phyloP scores from a whole-genome alignment of 805 yeast species.

The Metschnikowia chrysomelidarum region DNA sequence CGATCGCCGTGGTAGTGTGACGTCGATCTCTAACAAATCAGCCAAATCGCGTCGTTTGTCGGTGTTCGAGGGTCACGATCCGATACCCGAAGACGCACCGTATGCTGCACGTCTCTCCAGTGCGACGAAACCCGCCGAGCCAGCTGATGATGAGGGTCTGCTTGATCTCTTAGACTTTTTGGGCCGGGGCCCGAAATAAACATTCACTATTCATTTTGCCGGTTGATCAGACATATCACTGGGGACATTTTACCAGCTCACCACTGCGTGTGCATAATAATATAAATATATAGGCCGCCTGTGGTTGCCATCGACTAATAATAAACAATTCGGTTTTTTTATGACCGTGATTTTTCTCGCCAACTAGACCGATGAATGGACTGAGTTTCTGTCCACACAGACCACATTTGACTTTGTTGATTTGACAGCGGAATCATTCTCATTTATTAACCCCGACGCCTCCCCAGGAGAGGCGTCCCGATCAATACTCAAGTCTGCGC shows the following conservation, averaged over 20 bases:
- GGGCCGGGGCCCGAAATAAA: slow-evolving; percentile 30
- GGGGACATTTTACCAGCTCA: too few relatives aligned
- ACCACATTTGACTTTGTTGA: too few relatives aligned
- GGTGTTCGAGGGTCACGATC: slow-evolving; percentile 13
- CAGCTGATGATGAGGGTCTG: slow-evolving; percentile 25
- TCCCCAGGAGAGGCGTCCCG: slow-evolving; percentile 12
- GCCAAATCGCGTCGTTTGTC: slow-evolving; percentile 16
- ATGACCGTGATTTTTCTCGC: too few relatives aligned
- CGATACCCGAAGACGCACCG: slow-evolving; percentile 17
- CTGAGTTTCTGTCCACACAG: too few relatives aligned
- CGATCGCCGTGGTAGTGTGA: slow-evolving; percentile 15
- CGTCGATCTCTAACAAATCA: slow-evolving; percentile 16
- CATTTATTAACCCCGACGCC: slow-evolving; percentile 6
- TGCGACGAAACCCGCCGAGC: neutral
- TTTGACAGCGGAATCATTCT: slow-evolving; percentile 3
- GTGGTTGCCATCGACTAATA: too few relatives aligned
- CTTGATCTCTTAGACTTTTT: slow-evolving; percentile 49
- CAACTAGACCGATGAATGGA: too few relatives aligned
- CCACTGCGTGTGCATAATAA: too few relatives aligned
- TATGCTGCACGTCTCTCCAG: slow-evolving; percentile 5
- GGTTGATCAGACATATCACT: too few relatives aligned
- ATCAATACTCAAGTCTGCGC: slow-evolving; percentile 16
- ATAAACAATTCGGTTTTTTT: too few relatives aligned
- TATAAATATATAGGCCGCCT: too few relatives aligned
- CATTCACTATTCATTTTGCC: too few relatives aligned